Base-by-base conservation (phyloP, 2,329 filamentous ascomycete genomes). In the Colletotrichum sp. region DNA sequence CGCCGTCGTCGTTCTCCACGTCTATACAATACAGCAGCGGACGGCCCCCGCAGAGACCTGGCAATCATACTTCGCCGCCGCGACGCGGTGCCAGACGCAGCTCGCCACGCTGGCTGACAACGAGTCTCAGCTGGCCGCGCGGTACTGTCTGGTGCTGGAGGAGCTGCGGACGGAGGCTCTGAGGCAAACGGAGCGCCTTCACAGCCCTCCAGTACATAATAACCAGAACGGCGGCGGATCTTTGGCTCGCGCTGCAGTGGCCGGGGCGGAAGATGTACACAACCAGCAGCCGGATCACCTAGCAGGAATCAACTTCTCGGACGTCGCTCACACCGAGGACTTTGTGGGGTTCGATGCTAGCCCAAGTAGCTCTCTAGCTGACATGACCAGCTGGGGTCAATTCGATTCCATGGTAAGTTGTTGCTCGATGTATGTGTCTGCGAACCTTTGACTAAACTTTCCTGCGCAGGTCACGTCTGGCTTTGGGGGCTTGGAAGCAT, bases 1-100 rank as follows among this genome's bases (percentile, higher is more conserved):
- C 15, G 87, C 87, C 0, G 84, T 87, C 4, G 85, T 87, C 2
- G 82, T 88, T 1, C 79, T 88, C 4, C 88, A 88, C 71, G 84
- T 88, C 6, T 86, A 86, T 57, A 83, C 84, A 6, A 88, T 88
- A 12, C 87, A 87, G 57, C 80, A 85, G 36, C 77, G 82, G 2
- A 77, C 80, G 6, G 75, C 79, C 5, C 78, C 80, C 4, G 77
- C 80, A 39, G 80, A 81, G 30, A 79, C 78, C 3, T 84, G 83
- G 72, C 75, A 80, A 6, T 69, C 72, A 0, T 83, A 84, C 32
- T 84, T 88, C 21, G 76, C 81, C 16, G 84, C 83, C 2, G 87
- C 86, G 1, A 82, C 81, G 2, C 82, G 81, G 52, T 88, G 86
- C 57, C 87, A 88, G 65, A 71, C 77, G 1, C 85, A 87, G 63